A percentile compares a stretch with the other conserved stretches of the same genome.
These are phyloP conservation scores for Solanum tacnaense DNA, from an alignment of 257 asterid species.

Conservation along the genomic window DNA sequence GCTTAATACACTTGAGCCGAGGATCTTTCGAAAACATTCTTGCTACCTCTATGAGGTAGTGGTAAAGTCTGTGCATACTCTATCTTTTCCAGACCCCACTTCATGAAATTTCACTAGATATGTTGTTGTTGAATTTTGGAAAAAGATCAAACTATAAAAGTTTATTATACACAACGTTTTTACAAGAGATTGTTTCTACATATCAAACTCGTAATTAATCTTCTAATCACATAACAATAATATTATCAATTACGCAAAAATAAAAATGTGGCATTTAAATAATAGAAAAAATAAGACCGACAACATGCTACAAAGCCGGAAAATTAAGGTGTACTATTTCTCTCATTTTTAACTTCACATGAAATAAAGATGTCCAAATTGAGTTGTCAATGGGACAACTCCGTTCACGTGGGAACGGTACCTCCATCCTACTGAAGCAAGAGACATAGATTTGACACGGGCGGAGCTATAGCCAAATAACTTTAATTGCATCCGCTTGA, in stretches of 20 bases:
- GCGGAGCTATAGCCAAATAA: neutral
- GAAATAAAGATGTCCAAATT: neutral
- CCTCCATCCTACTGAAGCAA: neutral
- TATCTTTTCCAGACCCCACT: neutral
- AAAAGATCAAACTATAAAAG: fast-evolving
- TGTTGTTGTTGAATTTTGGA: too few species aligned
- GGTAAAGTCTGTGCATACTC: fast-evolving
- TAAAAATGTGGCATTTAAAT: too few species aligned
- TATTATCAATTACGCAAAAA: neutral
- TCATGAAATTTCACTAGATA: fast-evolving
- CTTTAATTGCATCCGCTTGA: too few species aligned
- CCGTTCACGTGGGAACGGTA: neutral
- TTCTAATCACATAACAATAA: neutral
- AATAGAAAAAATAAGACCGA: neutral
- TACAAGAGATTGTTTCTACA: neutral
- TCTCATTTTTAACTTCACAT: neutral
- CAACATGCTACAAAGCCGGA: neutral
- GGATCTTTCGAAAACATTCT: too few species aligned
- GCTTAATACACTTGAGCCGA: neutral
- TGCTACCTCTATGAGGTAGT: fast-evolving
- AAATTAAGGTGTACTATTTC: too few species aligned
- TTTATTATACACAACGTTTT: neutral
- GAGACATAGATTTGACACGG: neutral
- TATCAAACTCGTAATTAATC: neutral
- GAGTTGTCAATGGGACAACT: neutral